Evolutionary conservation across 306 rosid species (phyloP).

Genomic region (Sicyos baderoa): DNA sequence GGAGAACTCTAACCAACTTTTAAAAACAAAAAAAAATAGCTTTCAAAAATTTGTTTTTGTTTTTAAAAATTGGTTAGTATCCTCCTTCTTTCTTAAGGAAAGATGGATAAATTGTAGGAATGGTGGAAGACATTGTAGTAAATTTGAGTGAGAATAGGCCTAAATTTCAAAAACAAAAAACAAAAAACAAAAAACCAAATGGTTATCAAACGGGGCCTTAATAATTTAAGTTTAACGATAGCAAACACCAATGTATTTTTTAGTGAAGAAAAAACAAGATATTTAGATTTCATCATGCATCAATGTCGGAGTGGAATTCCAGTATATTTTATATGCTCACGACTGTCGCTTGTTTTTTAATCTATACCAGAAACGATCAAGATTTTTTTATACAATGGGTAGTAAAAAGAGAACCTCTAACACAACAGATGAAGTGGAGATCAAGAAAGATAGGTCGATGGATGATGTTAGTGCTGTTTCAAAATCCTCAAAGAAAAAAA

Average conservation of each 20-base stretch:
- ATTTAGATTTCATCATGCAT: neutral
- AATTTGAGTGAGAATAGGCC: too few relatives aligned
- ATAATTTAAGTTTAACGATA: neutral
- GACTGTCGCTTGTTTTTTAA: neutral
- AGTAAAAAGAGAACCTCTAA: constrained; percentile 36
- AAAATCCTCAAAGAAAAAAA: constrained; percentile 34
- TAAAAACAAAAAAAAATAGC: too few relatives aligned
- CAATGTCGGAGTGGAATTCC: neutral
- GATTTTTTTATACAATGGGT: constrained; percentile 28
- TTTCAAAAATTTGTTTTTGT: too few relatives aligned
- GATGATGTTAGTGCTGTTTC: constrained; percentile 21
- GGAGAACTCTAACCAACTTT: too few relatives aligned
- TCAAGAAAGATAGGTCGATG: constrained; percentile 11
- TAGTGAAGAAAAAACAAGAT: neutral
- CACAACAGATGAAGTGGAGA: constrained; percentile 28
- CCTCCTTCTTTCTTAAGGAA: too few relatives aligned
- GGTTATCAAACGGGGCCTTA: too few relatives aligned
- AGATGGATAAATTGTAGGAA: too few relatives aligned
- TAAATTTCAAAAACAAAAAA: too few relatives aligned
- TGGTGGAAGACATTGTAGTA: too few relatives aligned
- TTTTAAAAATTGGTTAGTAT: too few relatives aligned
- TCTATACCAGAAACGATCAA: neutral
- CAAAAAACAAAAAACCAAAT: too few relatives aligned
- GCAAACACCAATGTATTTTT: neutral
- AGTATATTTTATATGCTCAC: neutral